Conservation (phyloP, 2,329 filamentous ascomycete genomes). For the Exophiala sp. region DNA sequence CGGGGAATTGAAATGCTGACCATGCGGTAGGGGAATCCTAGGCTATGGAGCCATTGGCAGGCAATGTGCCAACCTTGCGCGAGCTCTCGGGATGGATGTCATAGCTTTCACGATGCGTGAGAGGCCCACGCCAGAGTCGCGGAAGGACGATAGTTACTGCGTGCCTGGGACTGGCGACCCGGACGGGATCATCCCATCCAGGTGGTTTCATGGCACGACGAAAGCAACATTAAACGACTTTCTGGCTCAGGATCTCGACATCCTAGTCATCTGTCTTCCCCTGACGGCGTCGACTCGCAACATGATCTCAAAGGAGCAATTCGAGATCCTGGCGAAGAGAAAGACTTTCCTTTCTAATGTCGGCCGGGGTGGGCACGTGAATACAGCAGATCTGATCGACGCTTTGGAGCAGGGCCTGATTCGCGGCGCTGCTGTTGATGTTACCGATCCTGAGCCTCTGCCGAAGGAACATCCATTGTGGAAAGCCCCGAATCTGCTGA, state of each 20-base stretch:
- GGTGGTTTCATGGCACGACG: conserved; percentile 48
- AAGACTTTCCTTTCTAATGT: conserved; percentile 27
- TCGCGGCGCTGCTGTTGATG: conserved; percentile 24
- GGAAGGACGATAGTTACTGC: conserved; percentile 58
- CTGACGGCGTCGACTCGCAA: conserved; percentile 46
- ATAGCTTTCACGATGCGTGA: conserved; percentile 68
- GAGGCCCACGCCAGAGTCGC: conserved; percentile 58
- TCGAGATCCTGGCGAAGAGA: conserved; percentile 42
- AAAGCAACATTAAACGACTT: conserved; percentile 47
- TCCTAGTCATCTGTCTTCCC: conserved; percentile 49
- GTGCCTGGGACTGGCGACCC: conserved; percentile 61
- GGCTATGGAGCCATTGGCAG: conserved; percentile 59
- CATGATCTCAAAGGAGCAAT: conserved; percentile 40
- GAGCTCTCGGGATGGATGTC: conserved; percentile 63
- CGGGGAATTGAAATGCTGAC: no score
- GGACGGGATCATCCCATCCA: conserved; percentile 42
- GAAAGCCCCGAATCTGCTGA: conserved; percentile 21
- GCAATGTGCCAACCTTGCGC: conserved; percentile 38
- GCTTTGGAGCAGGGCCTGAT: conserved; percentile 19
- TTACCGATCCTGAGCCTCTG: conserved; percentile 23
- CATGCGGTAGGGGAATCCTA: conserved; percentile 54
- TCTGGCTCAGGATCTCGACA: conserved; percentile 47
- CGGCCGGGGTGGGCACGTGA: conserved; percentile 36
- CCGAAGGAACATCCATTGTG: conserved; percentile 17
- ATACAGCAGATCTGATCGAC: conserved; percentile 33